Conservation (phyloP, 345 rosid genomes). For the Boechera stricta region DNA sequence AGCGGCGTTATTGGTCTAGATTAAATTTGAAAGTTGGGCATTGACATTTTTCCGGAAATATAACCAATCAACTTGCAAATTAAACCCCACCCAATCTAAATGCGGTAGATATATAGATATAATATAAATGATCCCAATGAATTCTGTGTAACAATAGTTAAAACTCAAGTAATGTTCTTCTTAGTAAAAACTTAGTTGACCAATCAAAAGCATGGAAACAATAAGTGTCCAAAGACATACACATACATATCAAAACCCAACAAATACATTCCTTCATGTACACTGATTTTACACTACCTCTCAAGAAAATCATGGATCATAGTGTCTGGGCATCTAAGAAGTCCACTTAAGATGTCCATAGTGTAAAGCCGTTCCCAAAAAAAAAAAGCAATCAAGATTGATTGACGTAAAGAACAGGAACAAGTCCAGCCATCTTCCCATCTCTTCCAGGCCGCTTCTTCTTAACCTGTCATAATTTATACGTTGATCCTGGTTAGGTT, state of each 20-base stretch:
- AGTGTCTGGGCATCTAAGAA: constrained; percentile 17
- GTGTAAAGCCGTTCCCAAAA: neutral
- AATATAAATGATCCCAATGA: too few relatives aligned
- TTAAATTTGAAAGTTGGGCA: too few relatives aligned
- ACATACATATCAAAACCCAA: constrained; percentile 27
- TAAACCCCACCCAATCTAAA: too few relatives aligned
- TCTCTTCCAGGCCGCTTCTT: constrained; percentile 98
- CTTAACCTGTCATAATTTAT: constrained; percentile 71
- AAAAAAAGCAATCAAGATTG: constrained; percentile 46
- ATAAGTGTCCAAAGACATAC: constrained; percentile 11
- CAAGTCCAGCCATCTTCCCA: constrained; percentile 97
- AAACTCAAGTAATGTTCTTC: neutral
- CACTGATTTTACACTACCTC: constrained; percentile 36
- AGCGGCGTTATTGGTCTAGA: too few relatives aligned
- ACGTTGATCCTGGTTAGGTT: constrained; percentile 15
- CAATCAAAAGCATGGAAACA: constrained; percentile 19
- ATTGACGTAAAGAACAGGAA: constrained; percentile 92
- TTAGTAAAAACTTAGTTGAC: neutral
- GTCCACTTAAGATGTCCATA: constrained; percentile 18
- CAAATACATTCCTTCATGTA: constrained; percentile 42
- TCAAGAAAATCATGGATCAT: constrained; percentile 19
- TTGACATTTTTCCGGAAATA: too few relatives aligned
- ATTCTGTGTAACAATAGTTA: neutral
- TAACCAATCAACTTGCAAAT: too few relatives aligned
- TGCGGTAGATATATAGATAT: too few relatives aligned